Conservation (phyloP, 495 filamentous ascomycete genomes). For the Entonaema liquescens region DNA sequence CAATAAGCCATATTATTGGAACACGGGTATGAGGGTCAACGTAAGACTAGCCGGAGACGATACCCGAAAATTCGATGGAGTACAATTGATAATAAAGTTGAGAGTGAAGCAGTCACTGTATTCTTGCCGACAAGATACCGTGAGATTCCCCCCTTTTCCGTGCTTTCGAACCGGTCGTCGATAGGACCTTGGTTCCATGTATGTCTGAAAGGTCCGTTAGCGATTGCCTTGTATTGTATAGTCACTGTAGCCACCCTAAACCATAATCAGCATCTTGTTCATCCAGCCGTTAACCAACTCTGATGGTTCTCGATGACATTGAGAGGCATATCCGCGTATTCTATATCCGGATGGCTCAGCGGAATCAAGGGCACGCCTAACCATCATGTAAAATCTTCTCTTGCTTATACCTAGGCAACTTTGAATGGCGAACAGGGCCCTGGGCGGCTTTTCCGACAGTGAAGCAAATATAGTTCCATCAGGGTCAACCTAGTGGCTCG, state of each 20-base stretch:
- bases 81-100: not conserved
- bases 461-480: constrained; percentile 14
- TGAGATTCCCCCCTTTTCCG: not conserved
- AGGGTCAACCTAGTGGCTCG: not conserved
- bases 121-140: constrained; percentile 9
- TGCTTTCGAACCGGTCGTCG: constrained; percentile 1
- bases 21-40: constrained; percentile 5
- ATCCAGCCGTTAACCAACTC: constrained; percentile 9
- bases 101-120: constrained; percentile 14
- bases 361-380: not conserved
- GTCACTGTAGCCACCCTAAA: constrained; percentile 6
- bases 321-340: not conserved
- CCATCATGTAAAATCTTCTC: constrained; percentile 3
- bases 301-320: not conserved
- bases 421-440: constrained; percentile 8
- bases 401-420: constrained; percentile 6
- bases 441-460: constrained; percentile 33
- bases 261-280: not conserved
- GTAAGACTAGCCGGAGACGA: constrained; percentile 18
- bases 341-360: not conserved
- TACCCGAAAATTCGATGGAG: not conserved
- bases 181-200: constrained; percentile 5
- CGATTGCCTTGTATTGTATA: constrained; percentile 22
- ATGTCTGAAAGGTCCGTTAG: constrained; percentile 5
- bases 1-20: constrained; percentile 26